Percentiles rank a stretch among this genome's conserved stretches.
phyloP scores from a whole-genome alignment of 192 early-diverging fungal species.

The Backusella morwellensis region DNA sequence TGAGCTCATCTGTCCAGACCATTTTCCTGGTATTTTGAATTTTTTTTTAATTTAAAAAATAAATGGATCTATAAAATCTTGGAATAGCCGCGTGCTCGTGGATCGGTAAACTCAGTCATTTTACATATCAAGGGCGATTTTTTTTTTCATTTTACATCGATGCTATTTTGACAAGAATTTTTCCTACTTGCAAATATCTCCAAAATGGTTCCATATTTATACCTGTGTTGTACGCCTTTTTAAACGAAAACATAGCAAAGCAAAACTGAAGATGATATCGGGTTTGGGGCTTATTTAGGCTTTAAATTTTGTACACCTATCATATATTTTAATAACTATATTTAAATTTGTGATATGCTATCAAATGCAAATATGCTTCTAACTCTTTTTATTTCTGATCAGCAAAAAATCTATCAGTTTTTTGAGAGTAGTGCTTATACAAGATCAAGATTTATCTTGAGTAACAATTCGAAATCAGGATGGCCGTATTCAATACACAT shows the following conservation, averaged over 20 bases:
- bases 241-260: neutral
- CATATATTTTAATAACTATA: neutral
- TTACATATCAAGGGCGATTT: neutral
- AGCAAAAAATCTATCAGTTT: neutral
- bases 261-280: neutral
- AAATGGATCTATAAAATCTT: neutral
- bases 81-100: neutral
- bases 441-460: neutral
- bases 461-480: neutral
- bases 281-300: neutral
- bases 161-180: neutral
- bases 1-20: neutral
- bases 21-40: neutral
- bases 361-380: neutral
- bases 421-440: neutral
- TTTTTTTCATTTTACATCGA: neutral
- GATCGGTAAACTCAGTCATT: neutral
- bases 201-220: neutral
- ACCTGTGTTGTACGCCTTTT: neutral
- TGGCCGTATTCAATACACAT: neutral
- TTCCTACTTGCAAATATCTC: neutral
- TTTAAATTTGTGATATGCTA: neutral
- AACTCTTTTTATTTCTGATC: constrained; percentile 2
- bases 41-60: neutral
- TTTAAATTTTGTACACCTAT: neutral